Conservation (phyloP, 345 rosid species). For the Populus tremula region DNA sequence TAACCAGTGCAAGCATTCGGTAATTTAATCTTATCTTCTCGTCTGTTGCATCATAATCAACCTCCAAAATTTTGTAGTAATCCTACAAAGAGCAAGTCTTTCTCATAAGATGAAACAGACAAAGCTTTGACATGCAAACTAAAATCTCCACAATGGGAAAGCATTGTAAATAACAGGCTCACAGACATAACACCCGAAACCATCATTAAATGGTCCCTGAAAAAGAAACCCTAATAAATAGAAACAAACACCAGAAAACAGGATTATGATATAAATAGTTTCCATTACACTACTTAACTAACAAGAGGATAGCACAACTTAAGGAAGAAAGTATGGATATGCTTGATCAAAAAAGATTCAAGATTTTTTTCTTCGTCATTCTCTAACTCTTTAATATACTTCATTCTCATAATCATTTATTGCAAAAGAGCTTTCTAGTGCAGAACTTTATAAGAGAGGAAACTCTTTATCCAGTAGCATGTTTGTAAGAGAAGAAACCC, state of each 20-base stretch:
- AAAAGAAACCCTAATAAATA: neutral
- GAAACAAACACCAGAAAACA: neutral
- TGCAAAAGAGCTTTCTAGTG: neutral
- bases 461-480: neutral
- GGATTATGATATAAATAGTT: neutral
- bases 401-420: neutral
- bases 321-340: neutral
- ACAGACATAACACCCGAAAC: neutral
- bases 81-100: slow-evolving; percentile 44
- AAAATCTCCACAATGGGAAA: neutral
- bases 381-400: neutral
- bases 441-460: neutral
- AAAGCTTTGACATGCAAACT: neutral
- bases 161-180: neutral
- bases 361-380: neutral
- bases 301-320: neutral
- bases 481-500: no score
- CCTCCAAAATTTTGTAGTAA: slow-evolving; percentile 71
- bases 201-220: neutral
- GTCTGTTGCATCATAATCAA: slow-evolving; percentile 83
- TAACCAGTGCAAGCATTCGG: slow-evolving; percentile 77
- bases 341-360: neutral
- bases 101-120: slow-evolving; percentile 7
- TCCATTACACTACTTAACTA: neutral
- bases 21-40: slow-evolving; percentile 69